Base-by-base conservation (phyloP, 306 rosid genomes). In the Cucurbita argyrosperma region DNA sequence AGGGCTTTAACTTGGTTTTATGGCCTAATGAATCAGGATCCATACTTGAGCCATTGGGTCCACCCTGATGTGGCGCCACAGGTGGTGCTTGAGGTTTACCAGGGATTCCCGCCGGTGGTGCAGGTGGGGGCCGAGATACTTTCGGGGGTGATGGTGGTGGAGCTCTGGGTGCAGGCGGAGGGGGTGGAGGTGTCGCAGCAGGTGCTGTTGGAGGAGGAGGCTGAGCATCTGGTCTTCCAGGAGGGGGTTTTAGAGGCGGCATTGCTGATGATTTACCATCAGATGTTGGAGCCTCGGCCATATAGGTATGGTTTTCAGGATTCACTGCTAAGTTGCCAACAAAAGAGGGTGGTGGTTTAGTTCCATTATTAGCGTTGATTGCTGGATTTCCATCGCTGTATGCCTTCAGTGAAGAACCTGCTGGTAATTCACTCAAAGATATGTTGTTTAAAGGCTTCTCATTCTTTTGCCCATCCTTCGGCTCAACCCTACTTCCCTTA, bases 1-100 rank as follows among this genome's bases (percentile, higher is more conserved):
- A 91, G 35, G 99, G 99, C 83, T 94, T 94, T 72, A 94, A 80
- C 83, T 91, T 94, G 76, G 99, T 78, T 74, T 89, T 91, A 19
- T 82, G 80, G 60, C 88, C 74, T 68, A 82, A 89, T 10, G 86
- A 76, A 18, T 89, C 94, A 19, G 47, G 85, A 39, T 76, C 80
- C 72, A 39, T 86, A 11, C 71, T 35, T 56, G 85, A 63, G 80
- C 38, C 76, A 47, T 68, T 76, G 0, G 61, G 47, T 47, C 75
- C 73, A 54, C 57, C 60, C 16, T 15, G 74, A 66, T 60, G 65
- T 39, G 84, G 82, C 71, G 78, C 86, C 45, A n/a, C 38, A 61
- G 77, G 77, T 46, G 75, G 67, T 71, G n/a, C 55, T 76, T 79
- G 79, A 52, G 49, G 46, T 76, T 59, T 89, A 42, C 90, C 91